Evolutionary conservation across 1,139 yeast species (phyloP), one percentile per base, ranked within the genome.

Genomic region (Yamadazyma friedrichii): DNA sequence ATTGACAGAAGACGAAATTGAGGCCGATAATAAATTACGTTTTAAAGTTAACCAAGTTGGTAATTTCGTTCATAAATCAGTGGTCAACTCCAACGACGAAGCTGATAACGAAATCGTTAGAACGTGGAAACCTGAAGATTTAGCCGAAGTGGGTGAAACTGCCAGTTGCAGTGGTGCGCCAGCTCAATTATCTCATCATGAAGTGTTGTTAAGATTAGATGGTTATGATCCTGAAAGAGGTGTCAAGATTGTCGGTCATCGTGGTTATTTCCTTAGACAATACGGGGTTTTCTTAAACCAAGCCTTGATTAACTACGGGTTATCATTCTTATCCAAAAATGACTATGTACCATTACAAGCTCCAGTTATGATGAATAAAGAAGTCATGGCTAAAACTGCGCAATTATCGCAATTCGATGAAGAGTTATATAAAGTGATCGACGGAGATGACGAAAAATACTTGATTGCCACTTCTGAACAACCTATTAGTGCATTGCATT

Each of bases 151-250:
- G 48, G 82, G 78, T 43, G 72, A 76, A 53, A 61, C 78, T 49
- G 94, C 93, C 35, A 72, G 89, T 52, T 87, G 80, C 40, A 83
- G 93, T 38, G 84, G 86, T 46, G 74, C 77, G 39, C 82, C 83
- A 53, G 97, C 96, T 45, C 70, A 73, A 35, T 78, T 91, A 63
- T 91, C 98, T 27, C 98, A 93, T 64, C 98, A 93, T 63, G 98
- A 93, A 72, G 85, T 94, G 42, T 77, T 94, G 54, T 78, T 94
- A 54, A 83, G 98, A 70, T 76, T 93, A 53, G 97, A 93, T 59
- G 99, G 99, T 50, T 93, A 88, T 65, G 99, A 93, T 64, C 98
- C 96, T 52, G 98, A 93, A 69, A 86, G 99, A 72, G 99, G 99
- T 64, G 96, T 88, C 49, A 87, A 91, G 73, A 84, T 93, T 53